Evolutionary conservation across 2,329 filamentous ascomycete species (phyloP).

Genomic region (Penicillium hordei): DNA sequence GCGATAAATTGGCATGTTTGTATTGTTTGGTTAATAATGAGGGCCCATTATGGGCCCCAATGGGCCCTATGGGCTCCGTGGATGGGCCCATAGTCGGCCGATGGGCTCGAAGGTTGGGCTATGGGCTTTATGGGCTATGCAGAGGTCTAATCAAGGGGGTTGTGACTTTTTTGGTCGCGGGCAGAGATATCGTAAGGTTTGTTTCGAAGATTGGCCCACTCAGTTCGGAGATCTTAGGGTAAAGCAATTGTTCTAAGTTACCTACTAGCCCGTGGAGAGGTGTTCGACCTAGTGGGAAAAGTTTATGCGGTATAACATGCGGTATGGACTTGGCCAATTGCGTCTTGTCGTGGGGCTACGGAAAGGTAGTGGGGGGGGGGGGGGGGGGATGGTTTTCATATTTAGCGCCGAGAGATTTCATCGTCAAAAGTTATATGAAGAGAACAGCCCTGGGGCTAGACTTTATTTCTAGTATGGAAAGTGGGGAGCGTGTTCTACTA

Average conservation of each 20-base stretch:
- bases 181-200: too few species aligned
- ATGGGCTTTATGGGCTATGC: too few species aligned
- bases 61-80: too few species aligned
- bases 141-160: too few species aligned
- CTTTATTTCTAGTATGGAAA: not conserved
- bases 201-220: not conserved
- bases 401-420: not conserved
- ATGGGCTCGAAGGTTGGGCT: too few species aligned
- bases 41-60: too few species aligned
- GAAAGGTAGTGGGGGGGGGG: not conserved
- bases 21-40: too few species aligned
- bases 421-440: not conserved
- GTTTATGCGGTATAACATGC: conserved; percentile 4
- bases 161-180: not conserved
- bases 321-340: conserved; percentile 6
- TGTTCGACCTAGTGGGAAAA: not conserved
- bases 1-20: too few species aligned
- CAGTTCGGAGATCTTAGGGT: not conserved
- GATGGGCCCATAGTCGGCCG: too few species aligned
- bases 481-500: not conserved
- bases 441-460: not conserved
- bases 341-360: not conserved
- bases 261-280: not conserved
- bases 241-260: not conserved
- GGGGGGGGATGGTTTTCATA: not conserved